These are phyloP conservation scores for Geoglossum glabrum DNA, from an alignment of 495 filamentous ascomycete species.

Conservation along the genomic window DNA sequence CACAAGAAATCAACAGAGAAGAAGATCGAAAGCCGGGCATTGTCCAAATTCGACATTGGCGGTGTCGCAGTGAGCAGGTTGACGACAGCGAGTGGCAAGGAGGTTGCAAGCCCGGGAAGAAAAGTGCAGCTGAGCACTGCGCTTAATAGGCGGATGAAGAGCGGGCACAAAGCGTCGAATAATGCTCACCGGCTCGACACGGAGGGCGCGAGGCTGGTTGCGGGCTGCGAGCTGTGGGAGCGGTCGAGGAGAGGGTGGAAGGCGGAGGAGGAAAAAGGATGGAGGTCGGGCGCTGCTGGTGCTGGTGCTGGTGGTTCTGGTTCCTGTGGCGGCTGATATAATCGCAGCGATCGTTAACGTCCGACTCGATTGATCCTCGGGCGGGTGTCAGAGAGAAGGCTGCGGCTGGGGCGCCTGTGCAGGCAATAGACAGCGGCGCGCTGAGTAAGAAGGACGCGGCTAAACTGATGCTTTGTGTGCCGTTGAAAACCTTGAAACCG, in stretches of 20 bases:
- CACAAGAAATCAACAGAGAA: conserved; percentile 1
- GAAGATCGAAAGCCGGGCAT: not conserved
- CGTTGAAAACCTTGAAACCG: no score
- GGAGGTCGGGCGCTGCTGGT: no score
- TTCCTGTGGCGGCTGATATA: not conserved
- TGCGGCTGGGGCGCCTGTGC: not conserved
- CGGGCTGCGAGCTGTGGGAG: no score
- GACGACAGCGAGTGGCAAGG: not conserved
- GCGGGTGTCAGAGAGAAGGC: no score
- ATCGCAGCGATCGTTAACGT: not conserved
- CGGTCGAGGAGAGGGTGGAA: no score
- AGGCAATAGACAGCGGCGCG: not conserved
- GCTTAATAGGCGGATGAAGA: not conserved
- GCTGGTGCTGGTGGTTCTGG: no score
- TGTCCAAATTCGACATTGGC: conserved; percentile 1
- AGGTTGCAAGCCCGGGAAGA: not conserved
- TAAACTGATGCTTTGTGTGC: no score
- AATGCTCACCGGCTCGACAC: not conserved
- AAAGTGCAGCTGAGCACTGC: not conserved
- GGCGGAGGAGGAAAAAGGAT: no score
- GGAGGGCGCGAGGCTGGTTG: not conserved
- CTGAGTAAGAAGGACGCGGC: not conserved
- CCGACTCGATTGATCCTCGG: no score
- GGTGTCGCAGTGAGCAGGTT: not conserved
- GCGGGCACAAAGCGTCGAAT: not conserved